A percentile compares a stretch with the other conserved stretches of the same genome.
Evolutionary conservation across 116 monocot genomes (phyloP).

Genomic region (Cymodocea nodosa): DNA sequence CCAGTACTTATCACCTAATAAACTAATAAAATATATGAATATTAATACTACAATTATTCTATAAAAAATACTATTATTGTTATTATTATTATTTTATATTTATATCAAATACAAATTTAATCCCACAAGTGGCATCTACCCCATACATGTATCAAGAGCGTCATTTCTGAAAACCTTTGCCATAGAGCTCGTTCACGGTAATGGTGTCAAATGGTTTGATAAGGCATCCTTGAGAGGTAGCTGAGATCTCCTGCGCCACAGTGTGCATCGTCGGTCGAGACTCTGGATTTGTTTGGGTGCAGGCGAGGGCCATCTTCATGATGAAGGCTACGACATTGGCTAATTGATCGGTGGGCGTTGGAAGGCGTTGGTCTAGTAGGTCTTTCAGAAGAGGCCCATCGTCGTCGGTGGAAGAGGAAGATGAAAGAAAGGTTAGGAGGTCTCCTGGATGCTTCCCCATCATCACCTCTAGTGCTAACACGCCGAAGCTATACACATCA

Average conservation of each 20-base stretch:
- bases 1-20: too few species aligned
- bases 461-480: slow-evolving; percentile 42
- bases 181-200: slow-evolving; percentile 36
- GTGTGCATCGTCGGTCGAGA: slow-evolving; percentile 43
- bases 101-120: too few species aligned
- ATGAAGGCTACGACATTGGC: slow-evolving; percentile 59
- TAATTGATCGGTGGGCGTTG: slow-evolving; percentile 35
- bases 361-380: slow-evolving; percentile 42
- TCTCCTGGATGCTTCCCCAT: slow-evolving; percentile 60
- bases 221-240: slow-evolving; percentile 28
- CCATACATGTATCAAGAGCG: too few species aligned
- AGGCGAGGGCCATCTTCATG: slow-evolving; percentile 36
- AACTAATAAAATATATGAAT: too few species aligned
- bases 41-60: too few species aligned
- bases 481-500: slow-evolving; percentile 55
- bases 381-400: slow-evolving; percentile 31
- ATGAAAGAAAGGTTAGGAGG: slow-evolving; percentile 23
- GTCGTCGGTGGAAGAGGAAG: not conserved
- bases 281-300: slow-evolving; percentile 23
- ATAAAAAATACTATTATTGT: too few species aligned
- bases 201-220: slow-evolving; percentile 38
- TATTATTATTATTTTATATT: too few species aligned
- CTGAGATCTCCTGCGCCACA: slow-evolving; percentile 59
- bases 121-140: too few species aligned
- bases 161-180: too few species aligned